Evolutionary conservation across 1,139 yeast species (phyloP).

Genomic region (Dujonia santamariae): DNA sequence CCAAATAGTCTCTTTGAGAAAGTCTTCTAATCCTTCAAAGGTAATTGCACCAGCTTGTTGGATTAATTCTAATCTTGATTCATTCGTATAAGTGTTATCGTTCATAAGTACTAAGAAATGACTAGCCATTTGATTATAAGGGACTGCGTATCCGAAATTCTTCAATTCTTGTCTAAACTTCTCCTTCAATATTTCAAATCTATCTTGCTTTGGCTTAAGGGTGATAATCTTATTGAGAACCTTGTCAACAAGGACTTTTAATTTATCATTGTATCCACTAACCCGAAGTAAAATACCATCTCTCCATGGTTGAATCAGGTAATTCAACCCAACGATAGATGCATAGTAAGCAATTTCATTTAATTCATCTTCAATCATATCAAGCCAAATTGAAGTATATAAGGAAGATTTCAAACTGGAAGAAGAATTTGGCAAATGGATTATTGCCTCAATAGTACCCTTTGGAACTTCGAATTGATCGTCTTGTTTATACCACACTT

Average conservation of each 20-base stretch:
- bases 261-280: constrained; percentile 81
- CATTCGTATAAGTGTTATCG: constrained; percentile 65
- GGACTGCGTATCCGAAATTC: constrained; percentile 72
- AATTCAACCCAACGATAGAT: constrained; percentile 70
- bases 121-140: constrained; percentile 70
- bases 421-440: constrained; percentile 65
- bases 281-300: constrained; percentile 71
- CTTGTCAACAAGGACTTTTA: constrained; percentile 57
- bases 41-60: constrained; percentile 29
- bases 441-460: constrained; percentile 62
- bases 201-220: constrained; percentile 51
- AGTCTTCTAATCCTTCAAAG: constrained; percentile 45
- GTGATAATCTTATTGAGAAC: constrained; percentile 51
- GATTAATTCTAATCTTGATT: constrained; percentile 57
- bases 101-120: constrained; percentile 61
- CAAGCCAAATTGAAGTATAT: constrained; percentile 59
- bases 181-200: constrained; percentile 68
- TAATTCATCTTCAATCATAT: constrained; percentile 70
- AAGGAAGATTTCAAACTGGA: constrained; percentile 56
- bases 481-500: constrained; percentile 88
- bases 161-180: constrained; percentile 58
- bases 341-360: constrained; percentile 84
- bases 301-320: constrained; percentile 55
- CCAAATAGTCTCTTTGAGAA: constrained; percentile 42
- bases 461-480: constrained; percentile 89